A percentile compares a stretch with the other conserved stretches of the same genome.
Conservation (phyloP, 305 asterid species). For the Fraxinus latifolia region DNA sequence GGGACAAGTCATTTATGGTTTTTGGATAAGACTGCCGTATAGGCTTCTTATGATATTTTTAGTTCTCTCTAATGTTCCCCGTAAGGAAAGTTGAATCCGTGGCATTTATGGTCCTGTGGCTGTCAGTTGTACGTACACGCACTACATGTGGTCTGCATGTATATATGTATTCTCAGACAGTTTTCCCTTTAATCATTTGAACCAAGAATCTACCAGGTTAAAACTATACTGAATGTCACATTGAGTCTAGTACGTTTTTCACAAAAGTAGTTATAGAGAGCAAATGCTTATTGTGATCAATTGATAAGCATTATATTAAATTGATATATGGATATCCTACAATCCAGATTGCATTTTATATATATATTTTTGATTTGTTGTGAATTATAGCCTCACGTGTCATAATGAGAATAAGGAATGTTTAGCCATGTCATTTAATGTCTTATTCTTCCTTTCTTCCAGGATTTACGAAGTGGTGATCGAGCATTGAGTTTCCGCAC, state of each 20-base stretch:
- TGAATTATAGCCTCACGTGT: background rate
- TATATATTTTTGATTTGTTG: background rate
- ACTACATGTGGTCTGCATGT: background rate
- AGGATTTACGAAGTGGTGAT: constrained; percentile 62
- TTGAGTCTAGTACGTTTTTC: background rate
- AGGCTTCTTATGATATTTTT: constrained; percentile 10
- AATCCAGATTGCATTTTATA: background rate
- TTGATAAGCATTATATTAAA: background rate
- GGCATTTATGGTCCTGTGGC: constrained; percentile 4
- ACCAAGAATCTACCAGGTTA: background rate
- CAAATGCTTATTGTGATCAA: background rate
- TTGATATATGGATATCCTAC: background rate
- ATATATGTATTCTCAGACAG: background rate
- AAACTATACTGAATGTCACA: background rate
- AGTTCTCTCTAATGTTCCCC: background rate
- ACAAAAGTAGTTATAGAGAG: background rate
- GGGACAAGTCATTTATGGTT: background rate
- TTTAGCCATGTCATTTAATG: constrained; percentile 16
- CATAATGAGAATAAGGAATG: background rate
- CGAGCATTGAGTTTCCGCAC: constrained; percentile 62
- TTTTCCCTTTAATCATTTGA: background rate
- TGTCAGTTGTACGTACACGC: background rate
- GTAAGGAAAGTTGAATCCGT: constrained; percentile 9
- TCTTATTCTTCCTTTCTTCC: constrained; percentile 19
- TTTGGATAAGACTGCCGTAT: background rate